Base-by-base conservation (phyloP, 805 yeast species). In the Limtongozyma cylindracea region DNA sequence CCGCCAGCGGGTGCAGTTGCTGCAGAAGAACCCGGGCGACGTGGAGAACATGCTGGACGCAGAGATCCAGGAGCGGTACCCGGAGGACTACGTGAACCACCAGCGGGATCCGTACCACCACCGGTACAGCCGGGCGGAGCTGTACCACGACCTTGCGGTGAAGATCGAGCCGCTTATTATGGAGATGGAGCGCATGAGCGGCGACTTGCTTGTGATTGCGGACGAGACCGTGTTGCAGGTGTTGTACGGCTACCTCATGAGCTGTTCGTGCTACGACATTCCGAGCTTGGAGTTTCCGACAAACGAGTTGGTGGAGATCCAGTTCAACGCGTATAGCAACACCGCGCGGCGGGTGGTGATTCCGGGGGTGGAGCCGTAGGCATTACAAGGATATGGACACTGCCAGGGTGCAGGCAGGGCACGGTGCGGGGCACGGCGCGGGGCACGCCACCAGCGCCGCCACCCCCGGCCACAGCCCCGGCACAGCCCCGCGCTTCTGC, bases 141-240 rank as follows among this genome's bases (percentile, higher is more conserved):
- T 91, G 22, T 88, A 80, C 39, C 98, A 88, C 44, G 99, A 88
- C 43, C 56, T 88, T 25, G 96, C 98, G 0, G 71, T 88, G 17
- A 66, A 93, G 33, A 61, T 88, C 47, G 98, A 88, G 45, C 93
- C 96, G 0, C 53, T 88, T 24, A 64, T 88, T 28, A 55, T 88
- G 39, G 96, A 88, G 43, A 70, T 88, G 66, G 99, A 88, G 43
- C 61, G 95, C 32, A 69, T 73, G 61, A 61, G 76, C 23, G 76
- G 78, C 11, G 94, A 80, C 39, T 60, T 88, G 10, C 50, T 88
- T 31, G 72, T 88, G 27, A 73, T 88, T 32, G 95, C 94, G 1
- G 95, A 88, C 40, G 95, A 84, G 35, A 65, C 91, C 1, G 72
- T 88, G 3, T 55, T 91, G 29, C 56, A 82, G 27, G 93, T 88